Percentiles rank a stretch among this genome's conserved stretches.
Evolutionary conservation across 352 stramenopile genomes (phyloP).

Genomic region (Phytopythium kandeliae): DNA sequence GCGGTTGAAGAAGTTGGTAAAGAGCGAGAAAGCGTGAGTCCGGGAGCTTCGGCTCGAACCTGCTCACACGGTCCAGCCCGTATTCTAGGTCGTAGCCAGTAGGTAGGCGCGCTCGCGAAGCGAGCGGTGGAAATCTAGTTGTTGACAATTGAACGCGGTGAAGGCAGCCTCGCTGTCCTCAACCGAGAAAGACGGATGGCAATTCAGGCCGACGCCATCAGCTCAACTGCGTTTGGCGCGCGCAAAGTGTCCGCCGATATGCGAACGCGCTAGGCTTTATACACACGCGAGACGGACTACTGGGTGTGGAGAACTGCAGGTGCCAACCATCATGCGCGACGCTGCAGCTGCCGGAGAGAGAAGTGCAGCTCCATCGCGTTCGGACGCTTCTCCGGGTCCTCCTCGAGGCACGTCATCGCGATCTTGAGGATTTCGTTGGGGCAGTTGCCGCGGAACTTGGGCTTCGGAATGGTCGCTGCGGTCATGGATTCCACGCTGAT

Average conservation of each 20-base stretch:
- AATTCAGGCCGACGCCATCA: no score
- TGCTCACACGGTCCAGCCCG: no score
- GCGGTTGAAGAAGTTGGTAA: no score
- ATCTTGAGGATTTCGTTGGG: slow-evolving; percentile 34
- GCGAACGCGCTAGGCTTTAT: background rate
- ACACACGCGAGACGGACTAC: background rate
- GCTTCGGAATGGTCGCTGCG: slow-evolving; percentile 20
- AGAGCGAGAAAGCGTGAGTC: no score
- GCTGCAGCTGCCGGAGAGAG: slow-evolving; percentile 30
- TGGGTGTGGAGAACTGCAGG: background rate
- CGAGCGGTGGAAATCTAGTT: no score
- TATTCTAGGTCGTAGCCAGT: no score
- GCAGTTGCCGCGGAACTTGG: slow-evolving; percentile 38
- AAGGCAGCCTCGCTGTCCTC: no score
- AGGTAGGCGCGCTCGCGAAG: no score
- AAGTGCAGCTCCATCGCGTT: slow-evolving; percentile 63
- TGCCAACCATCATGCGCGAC: slow-evolving; percentile 2
- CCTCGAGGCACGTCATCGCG: slow-evolving; percentile 36
- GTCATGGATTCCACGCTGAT: slow-evolving; percentile 16
- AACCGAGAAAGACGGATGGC: no score
- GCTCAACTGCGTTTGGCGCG: no score
- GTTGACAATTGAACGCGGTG: no score
- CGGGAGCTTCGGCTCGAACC: no score
- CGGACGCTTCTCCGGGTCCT: slow-evolving; percentile 32
- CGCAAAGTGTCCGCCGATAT: background rate